Conservation (phyloP, 78 protist genomes). For the Guillardia theta region DNA sequence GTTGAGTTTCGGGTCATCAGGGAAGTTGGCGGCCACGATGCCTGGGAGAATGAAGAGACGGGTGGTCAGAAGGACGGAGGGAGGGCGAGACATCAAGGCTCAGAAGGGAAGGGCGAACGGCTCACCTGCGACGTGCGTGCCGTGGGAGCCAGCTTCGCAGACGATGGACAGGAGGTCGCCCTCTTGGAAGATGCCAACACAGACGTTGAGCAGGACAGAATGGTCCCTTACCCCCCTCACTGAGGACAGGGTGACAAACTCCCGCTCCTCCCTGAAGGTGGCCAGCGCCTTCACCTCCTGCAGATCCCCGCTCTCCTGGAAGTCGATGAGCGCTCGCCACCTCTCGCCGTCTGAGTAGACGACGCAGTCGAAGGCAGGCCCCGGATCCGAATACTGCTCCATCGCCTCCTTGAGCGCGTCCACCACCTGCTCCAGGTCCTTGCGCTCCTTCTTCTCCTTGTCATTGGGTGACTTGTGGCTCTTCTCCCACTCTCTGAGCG, state of each 20-base stretch:
- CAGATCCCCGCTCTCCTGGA: conserved; percentile 46
- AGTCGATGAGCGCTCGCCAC: conserved; percentile 54
- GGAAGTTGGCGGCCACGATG: conserved; percentile 68
- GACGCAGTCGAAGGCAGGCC: conserved; percentile 58
- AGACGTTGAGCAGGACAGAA: conserved; percentile 41
- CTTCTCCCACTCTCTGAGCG: background rate
- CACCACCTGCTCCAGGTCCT: conserved; percentile 40
- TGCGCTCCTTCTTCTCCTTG: background rate
- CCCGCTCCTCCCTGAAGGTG: background rate
- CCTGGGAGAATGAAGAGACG: no score
- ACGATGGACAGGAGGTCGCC: conserved; percentile 60
- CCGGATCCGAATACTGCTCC: conserved; percentile 20
- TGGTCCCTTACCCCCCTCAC: background rate
- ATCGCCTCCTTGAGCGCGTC: background rate
- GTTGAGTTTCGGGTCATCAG: conserved; percentile 50
- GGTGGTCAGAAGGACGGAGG: no score
- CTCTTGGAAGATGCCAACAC: conserved; percentile 59
- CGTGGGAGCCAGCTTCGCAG: conserved; percentile 67
- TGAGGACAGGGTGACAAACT: background rate
- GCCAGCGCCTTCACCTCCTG: background rate
- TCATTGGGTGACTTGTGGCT: background rate
- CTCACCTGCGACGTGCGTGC: no score
- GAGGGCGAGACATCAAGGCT: no score
- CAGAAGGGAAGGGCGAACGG: no score
- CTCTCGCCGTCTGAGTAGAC: conserved; percentile 39